These are phyloP conservation scores for Phytophthora ramorum DNA, from an alignment of 352 stramenopile species.

Conservation along the genomic window DNA sequence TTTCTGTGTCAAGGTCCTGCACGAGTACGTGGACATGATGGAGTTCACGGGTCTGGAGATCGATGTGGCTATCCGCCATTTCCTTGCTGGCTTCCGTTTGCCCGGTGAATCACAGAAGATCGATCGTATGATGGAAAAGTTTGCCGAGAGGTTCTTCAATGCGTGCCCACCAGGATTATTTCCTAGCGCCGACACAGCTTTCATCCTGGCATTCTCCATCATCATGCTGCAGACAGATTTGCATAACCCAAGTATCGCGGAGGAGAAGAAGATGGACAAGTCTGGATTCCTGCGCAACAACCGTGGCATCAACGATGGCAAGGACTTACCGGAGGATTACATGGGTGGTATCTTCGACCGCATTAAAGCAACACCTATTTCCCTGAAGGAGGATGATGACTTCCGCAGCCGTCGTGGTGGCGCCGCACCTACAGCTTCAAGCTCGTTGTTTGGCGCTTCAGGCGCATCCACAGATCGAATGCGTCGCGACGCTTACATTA, in stretches of 20 bases:
- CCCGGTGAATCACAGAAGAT: conserved; percentile 99
- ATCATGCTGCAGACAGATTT: conserved; percentile 95
- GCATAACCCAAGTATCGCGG: conserved; percentile 98
- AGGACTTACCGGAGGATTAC: conserved; percentile 95
- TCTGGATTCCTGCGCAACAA: conserved; percentile 98
- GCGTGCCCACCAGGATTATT: conserved; percentile 87
- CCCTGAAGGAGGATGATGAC: conserved; percentile 97
- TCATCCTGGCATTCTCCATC: conserved; percentile 97
- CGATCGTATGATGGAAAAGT: conserved; percentile 99
- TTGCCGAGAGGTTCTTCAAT: conserved; percentile 94
- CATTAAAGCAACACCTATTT: conserved; percentile 96
- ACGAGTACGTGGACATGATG: conserved; percentile 97
- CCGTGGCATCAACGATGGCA: conserved; percentile 96
- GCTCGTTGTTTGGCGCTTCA: conserved; percentile 71
- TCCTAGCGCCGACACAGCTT: conserved; percentile 96
- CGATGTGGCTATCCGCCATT: conserved; percentile 97
- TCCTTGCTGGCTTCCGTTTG: conserved; percentile 98
- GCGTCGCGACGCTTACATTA: conserved; percentile 84
- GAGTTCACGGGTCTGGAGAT: conserved; percentile 96
- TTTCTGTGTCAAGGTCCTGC: conserved; percentile 93
- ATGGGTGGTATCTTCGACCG: conserved; percentile 95
- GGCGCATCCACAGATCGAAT: conserved; percentile 65
- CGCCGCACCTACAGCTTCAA: conserved; percentile 34
- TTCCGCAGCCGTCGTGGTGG: conserved; percentile 47
- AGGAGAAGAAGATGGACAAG: conserved; percentile 98